Conservation (phyloP, 2,329 filamentous ascomycete genomes). For the Fonsecaea pedrosoi region DNA sequence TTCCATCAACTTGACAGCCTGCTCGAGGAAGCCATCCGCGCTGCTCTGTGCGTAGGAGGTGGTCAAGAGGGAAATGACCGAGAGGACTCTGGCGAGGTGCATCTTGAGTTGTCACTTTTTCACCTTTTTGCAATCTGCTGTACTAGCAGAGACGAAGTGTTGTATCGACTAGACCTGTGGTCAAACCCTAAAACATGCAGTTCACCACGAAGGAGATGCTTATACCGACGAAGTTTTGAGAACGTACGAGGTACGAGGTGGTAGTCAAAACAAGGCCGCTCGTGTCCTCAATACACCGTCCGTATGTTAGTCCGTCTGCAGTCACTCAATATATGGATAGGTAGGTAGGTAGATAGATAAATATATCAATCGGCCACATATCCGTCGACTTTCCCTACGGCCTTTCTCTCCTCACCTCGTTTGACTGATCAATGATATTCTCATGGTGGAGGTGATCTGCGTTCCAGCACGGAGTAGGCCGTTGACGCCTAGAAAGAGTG, state of each 20-base stretch:
- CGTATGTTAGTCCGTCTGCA: too few relatives aligned
- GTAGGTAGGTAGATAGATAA: too few relatives aligned
- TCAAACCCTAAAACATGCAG: too few relatives aligned
- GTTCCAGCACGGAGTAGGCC: background rate
- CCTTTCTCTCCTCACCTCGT: background rate
- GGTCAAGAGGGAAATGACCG: background rate
- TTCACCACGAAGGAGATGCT: too few relatives aligned
- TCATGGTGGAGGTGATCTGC: background rate
- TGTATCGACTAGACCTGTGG: too few relatives aligned
- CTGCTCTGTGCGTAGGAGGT: background rate
- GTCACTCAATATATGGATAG: too few relatives aligned
- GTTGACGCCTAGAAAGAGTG: background rate
- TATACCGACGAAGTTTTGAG: too few relatives aligned
- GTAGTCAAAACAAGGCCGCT: too few relatives aligned
- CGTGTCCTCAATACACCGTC: too few relatives aligned
- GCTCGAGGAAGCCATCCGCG: background rate
- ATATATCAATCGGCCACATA: background rate
- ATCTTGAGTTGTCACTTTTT: background rate
- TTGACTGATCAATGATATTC: background rate
- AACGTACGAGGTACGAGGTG: too few relatives aligned
- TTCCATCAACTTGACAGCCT: conserved; percentile 21
- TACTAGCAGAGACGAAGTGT: too few relatives aligned
- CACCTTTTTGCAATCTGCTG: too few relatives aligned
- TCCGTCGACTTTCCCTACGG: background rate
- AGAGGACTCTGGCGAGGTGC: background rate